phyloP scores from a whole-genome alignment of 169 alveolate genomes.

The Cryptosporidium viatorum region DNA sequence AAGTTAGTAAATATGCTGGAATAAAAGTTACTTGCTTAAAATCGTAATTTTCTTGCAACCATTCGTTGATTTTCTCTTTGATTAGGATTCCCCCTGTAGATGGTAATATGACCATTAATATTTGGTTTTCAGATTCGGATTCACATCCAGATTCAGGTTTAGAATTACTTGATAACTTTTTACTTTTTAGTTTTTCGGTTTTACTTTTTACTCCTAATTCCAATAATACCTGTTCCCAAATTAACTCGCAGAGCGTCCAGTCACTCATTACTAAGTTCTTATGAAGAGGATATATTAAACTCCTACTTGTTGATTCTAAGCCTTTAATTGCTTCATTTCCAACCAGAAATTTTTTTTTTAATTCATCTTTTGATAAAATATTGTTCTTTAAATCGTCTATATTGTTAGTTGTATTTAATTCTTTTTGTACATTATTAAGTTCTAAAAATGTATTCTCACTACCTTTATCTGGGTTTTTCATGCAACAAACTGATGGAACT shows the following conservation, averaged over 20 bases:
- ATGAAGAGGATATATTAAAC: constrained; percentile 29
- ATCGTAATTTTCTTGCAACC: constrained; percentile 6
- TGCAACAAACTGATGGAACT: constrained; percentile 62
- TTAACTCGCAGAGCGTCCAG: constrained; percentile 48
- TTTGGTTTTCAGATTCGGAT: neutral
- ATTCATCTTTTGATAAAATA: neutral
- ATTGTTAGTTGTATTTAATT: neutral
- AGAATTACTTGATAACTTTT: neutral
- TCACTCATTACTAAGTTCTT: constrained; percentile 37
- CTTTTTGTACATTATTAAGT: neutral
- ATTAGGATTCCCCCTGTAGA: constrained; percentile 60
- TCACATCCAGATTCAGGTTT: neutral
- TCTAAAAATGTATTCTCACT: neutral
- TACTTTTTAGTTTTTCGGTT: neutral
- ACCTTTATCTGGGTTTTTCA: neutral
- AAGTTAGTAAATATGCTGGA: constrained; percentile 44
- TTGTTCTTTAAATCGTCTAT: neutral
- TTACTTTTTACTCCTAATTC: constrained; percentile 13
- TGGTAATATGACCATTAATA: constrained; percentile 3
- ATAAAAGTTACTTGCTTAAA: constrained; percentile 22
- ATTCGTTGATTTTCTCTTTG: constrained; percentile 30
- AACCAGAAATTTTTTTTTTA: neutral
- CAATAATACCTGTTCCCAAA: constrained; percentile 41
- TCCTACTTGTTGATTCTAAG: neutral
- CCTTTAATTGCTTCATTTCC: constrained; percentile 57